phyloP scores from a whole-genome alignment of 2,329 filamentous ascomycete species.

The Pseudopyricularia cyperi region DNA sequence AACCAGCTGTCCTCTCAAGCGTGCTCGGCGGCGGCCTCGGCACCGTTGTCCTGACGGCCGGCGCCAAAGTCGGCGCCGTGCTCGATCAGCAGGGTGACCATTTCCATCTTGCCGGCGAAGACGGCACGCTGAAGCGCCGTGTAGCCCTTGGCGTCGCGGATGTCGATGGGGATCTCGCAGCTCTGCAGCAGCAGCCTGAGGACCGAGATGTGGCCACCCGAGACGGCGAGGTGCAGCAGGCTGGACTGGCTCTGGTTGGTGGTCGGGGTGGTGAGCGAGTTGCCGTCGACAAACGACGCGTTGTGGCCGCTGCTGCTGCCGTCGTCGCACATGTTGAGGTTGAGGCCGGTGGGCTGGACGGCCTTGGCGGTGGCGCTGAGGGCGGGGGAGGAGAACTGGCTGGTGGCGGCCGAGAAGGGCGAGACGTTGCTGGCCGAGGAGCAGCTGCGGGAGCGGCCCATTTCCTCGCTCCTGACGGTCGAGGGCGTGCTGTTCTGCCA shows the following conservation, averaged over 20 bases:
- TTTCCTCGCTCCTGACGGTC: neutral
- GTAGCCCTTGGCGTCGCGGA: constrained; percentile 1
- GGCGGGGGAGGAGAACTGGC: constrained; percentile 2
- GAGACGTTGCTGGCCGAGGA: neutral
- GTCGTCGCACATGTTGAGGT: neutral
- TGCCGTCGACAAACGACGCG: neutral
- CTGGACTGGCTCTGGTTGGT: neutral
- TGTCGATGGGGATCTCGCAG: constrained; percentile 3
- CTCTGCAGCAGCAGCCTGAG: constrained; percentile 3
- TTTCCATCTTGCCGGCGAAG: constrained; percentile 2
- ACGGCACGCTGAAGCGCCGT: constrained; percentile 3
- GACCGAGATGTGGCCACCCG: constrained; percentile 2
- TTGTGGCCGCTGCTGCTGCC: neutral
- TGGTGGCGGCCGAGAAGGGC: constrained; percentile 2
- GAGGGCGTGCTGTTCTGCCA: constrained; percentile 2
- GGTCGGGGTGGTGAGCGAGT: neutral
- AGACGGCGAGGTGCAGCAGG: constrained; percentile 2
- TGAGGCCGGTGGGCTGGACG: neutral
- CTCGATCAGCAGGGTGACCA: constrained; percentile 2
- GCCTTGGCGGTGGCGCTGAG: neutral
- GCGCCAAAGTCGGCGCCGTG: constrained; percentile 2
- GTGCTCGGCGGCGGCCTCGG: neutral
- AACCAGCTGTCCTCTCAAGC: neutral
- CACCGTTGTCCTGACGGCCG: constrained; percentile 1
- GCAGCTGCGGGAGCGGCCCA: constrained; percentile 1